Percentiles rank a stretch among this genome's conserved stretches.
Evolutionary conservation across 2,329 filamentous ascomycete genomes (phyloP).

Genomic region (Cladosporium sp.): DNA sequence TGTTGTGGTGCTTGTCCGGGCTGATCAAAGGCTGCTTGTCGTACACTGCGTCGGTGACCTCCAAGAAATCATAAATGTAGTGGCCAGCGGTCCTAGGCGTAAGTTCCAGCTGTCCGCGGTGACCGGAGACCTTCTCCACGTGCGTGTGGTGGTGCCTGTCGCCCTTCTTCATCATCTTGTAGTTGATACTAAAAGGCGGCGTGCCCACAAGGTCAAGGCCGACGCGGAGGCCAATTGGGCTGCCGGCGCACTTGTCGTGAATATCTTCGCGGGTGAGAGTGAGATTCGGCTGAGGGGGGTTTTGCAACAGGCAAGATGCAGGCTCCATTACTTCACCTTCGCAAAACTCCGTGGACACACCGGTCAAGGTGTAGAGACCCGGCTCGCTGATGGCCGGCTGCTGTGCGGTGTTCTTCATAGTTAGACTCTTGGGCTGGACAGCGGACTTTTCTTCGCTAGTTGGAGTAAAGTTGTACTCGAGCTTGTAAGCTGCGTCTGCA

Average conservation of each 20-base stretch:
- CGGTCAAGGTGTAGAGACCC: slow-evolving; percentile 81
- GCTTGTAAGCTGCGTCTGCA: slow-evolving; percentile 62
- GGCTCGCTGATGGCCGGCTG: slow-evolving; percentile 67
- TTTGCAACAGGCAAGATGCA: slow-evolving; percentile 86
- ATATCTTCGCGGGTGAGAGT: slow-evolving; percentile 73
- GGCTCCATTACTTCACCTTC: slow-evolving; percentile 88
- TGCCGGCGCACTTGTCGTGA: slow-evolving; percentile 91
- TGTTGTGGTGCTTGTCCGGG: too few species aligned
- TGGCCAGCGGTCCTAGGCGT: slow-evolving; percentile 75
- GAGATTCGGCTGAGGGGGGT: slow-evolving; percentile 82
- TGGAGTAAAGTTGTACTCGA: slow-evolving; percentile 80
- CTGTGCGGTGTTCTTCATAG: slow-evolving; percentile 59
- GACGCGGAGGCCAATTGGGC: slow-evolving; percentile 83
- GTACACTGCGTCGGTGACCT: slow-evolving; percentile 81
- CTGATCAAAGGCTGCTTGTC: slow-evolving; percentile 59
- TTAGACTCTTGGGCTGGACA: slow-evolving; percentile 54
- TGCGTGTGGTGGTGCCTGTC: slow-evolving; percentile 48
- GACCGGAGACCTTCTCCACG: slow-evolving; percentile 58
- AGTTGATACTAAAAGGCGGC: slow-evolving; percentile 81
- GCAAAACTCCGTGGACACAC: slow-evolving; percentile 76
- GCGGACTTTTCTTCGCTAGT: slow-evolving; percentile 65
- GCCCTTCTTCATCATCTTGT: slow-evolving; percentile 63
- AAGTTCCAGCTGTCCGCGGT: slow-evolving; percentile 80
- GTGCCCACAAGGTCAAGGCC: slow-evolving; percentile 88
- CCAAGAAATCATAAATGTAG: slow-evolving; percentile 81